These are phyloP conservation scores for Diplotaxis tenuifolia DNA, from an alignment of 345 rosid species.

Conservation along the genomic window DNA sequence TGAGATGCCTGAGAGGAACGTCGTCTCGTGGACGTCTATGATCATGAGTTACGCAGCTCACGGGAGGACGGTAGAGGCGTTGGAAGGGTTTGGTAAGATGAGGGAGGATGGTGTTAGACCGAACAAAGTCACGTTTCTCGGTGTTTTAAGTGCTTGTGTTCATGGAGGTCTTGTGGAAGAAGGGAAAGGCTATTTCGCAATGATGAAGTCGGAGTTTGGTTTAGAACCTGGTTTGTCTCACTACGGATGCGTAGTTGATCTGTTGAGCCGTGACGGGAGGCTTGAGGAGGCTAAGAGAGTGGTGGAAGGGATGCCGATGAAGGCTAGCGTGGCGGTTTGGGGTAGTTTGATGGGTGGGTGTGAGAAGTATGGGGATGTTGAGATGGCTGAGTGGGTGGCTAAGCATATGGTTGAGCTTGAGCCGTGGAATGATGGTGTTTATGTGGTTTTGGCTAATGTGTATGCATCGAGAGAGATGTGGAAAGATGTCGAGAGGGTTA, in stretches of 20 bases:
- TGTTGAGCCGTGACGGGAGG: slow-evolving; percentile 69
- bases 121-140: slow-evolving; percentile 71
- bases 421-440: slow-evolving; percentile 83
- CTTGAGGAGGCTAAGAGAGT: slow-evolving; percentile 64
- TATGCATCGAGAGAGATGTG: slow-evolving; percentile 73
- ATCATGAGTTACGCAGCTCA: slow-evolving; percentile 65
- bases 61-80: slow-evolving; percentile 59
- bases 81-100: slow-evolving; percentile 56
- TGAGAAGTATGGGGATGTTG: slow-evolving; percentile 74
- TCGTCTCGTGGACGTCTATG: slow-evolving; percentile 86
- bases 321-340: slow-evolving; percentile 66
- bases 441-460: slow-evolving; percentile 78
- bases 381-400: slow-evolving; percentile 87
- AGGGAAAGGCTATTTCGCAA: slow-evolving; percentile 54
- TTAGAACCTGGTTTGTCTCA: slow-evolving; percentile 54
- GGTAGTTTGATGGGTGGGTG: slow-evolving; percentile 91
- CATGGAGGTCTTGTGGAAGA: slow-evolving; percentile 78
- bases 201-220: slow-evolving; percentile 56
- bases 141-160: slow-evolving; percentile 76
- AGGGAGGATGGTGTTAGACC: slow-evolving; percentile 53
- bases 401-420: slow-evolving; percentile 59
- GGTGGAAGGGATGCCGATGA: slow-evolving; percentile 78
- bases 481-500: slow-evolving; percentile 72
- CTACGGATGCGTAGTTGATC: slow-evolving; percentile 82
- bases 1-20: slow-evolving; percentile 50